Evolutionary conservation across 2,329 filamentous ascomycete species (phyloP), one percentile per base, ranked within the genome.

Genomic region (Apiospora phragmitis): DNA sequence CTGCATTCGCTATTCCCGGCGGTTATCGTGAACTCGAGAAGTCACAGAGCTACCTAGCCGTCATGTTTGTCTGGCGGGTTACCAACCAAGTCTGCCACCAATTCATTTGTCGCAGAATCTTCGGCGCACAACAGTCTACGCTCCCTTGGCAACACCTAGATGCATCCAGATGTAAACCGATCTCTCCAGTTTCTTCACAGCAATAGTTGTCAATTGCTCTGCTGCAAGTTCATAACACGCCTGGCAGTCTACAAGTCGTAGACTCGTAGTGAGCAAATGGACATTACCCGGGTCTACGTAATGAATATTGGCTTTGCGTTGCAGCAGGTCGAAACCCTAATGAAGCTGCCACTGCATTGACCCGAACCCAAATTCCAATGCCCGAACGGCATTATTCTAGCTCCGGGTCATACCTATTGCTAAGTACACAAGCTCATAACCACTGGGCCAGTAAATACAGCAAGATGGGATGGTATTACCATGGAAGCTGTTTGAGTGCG

Each of bases 321-420:
- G 55, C 55, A 38, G 55, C 55, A 62, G 55, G 55, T 62, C 55
- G 55, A 62, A 62, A 62, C 55, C 55, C 55, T 62, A 62, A 62
- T 35, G 35, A 38, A 38, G 32, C 55, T 62, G 55, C 55, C 55
- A 59, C 49, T 55, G 55, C 32, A 62, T 38, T 38, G 14, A 62
- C 29, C 55, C 55, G 32, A 62, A 62, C 55, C 55, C 55, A 62
- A 62, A 62, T 62, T n/a, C 55, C 55, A 62, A 62, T 62, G 55
- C 55, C 55, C 32, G 55, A 62, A 62, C 32, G 32, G 32, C 55
- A n/a, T 38, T 62, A 35, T 38, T 62, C 51, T 59, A 59, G 51
- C 51, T 59, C 32, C 18, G 55, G 32, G 18, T n/a, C 51, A 18
- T 59, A 59, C 29, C 29, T 59, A 3, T n/a, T n/a, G n/a, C n/a